Percentiles rank a stretch among this genome's conserved stretches.
These are phyloP conservation scores for Austroboletus eburneus DNA, from an alignment of 768 basidiomycete species.

Conservation along the genomic window DNA sequence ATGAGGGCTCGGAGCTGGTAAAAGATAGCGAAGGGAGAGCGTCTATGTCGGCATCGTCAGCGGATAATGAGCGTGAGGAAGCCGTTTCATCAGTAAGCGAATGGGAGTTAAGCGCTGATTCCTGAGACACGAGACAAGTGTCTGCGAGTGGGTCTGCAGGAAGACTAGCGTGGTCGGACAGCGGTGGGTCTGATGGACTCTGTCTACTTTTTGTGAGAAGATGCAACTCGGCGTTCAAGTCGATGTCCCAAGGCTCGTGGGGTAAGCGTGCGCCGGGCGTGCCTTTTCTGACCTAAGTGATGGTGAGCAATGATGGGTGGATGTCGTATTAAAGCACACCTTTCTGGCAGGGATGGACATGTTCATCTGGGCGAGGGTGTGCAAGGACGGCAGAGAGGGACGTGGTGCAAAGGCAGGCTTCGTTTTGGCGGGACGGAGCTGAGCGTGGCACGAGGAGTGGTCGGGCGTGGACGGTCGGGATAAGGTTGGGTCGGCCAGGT, in stretches of 20 bases:
- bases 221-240: slow-evolving; percentile 15
- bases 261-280: slow-evolving; percentile 40
- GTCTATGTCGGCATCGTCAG: slow-evolving; percentile 27
- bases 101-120: slow-evolving; percentile 5
- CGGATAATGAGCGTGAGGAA: slow-evolving; percentile 20
- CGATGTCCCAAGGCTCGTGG: slow-evolving; percentile 39
- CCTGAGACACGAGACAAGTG: slow-evolving; percentile 6
- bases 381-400: slow-evolving; percentile 42
- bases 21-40: slow-evolving; percentile 34
- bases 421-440: slow-evolving; percentile 38
- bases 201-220: slow-evolving; percentile 3
- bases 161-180: no score
- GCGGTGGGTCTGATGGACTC: no score
- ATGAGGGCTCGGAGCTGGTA: slow-evolving; percentile 30
- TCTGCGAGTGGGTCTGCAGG: no score
- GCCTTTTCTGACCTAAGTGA: slow-evolving; percentile 37
- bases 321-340: slow-evolving; percentile 20
- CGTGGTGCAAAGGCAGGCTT: slow-evolving; percentile 38
- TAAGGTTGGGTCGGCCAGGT: no score
- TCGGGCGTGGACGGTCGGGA: slow-evolving; percentile 8
- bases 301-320: neutral
- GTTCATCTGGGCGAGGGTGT: slow-evolving; percentile 35
- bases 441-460: slow-evolving; percentile 32
- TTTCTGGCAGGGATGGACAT: slow-evolving; percentile 32
- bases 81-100: slow-evolving; percentile 19